Conservation (phyloP, 129 eudicot species). For the Saposhnikovia divaricata region DNA sequence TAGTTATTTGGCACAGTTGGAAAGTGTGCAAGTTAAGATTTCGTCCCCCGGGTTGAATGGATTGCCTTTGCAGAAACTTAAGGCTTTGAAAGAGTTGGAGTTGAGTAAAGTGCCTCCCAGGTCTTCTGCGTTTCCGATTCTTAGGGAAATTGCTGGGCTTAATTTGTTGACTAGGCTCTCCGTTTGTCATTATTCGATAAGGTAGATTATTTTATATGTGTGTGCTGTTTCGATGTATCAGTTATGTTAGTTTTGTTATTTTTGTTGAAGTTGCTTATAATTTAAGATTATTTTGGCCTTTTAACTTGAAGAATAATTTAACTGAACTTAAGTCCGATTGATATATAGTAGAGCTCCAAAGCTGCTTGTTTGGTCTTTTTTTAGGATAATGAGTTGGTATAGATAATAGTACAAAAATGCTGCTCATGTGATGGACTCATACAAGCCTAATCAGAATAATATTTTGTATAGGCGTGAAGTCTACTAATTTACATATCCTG, state of each 20-base stretch:
- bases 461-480: not conserved
- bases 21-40: conserved; percentile 63
- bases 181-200: conserved; percentile 77
- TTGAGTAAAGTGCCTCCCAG: conserved; percentile 62
- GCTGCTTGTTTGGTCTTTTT: not conserved
- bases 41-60: conserved; percentile 51
- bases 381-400: not conserved
- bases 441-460: not conserved
- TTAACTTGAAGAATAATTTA: not conserved
- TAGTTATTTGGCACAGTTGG: conserved; percentile 48
- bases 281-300: not conserved
- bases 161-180: conserved; percentile 66
- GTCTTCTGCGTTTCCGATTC: conserved; percentile 57
- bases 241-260: not conserved
- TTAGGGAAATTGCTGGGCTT: conserved; percentile 65
- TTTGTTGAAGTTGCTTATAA: too few relatives aligned
- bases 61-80: conserved; percentile 48
- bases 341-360: not conserved
- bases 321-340: not conserved
- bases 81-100: conserved; percentile 78
- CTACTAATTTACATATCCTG: not conserved
- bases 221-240: too few relatives aligned
- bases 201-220: conserved; percentile 23
- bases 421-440: not conserved
- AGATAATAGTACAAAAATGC: not conserved